phyloP scores from a whole-genome alignment of 352 stramenopile species.

The Pythium phragmiticola region DNA sequence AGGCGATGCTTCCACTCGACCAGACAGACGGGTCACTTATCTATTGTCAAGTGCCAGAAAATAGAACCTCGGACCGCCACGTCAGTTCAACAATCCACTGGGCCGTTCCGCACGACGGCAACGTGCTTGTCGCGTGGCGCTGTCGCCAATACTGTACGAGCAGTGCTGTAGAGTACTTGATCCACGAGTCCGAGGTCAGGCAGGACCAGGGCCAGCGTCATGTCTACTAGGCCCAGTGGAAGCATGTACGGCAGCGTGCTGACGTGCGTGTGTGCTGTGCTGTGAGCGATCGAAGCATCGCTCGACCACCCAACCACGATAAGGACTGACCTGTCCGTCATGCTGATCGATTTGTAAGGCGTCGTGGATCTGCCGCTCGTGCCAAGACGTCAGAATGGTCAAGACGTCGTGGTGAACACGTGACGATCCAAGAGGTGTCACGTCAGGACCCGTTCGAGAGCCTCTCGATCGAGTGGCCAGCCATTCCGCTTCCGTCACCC shows the following conservation, averaged over 20 bases:
- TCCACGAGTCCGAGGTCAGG: background rate
- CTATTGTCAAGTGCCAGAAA: too few relatives aligned
- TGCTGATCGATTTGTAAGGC: conserved; percentile 49
- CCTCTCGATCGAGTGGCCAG: conserved; percentile 51
- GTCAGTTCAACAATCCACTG: too few relatives aligned
- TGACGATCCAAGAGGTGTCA: conserved; percentile 35
- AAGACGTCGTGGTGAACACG: conserved; percentile 45
- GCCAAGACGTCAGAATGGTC: conserved; percentile 49
- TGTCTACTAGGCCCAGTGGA: conserved; percentile 45
- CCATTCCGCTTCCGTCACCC: conserved; percentile 37
- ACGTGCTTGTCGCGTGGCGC: too few relatives aligned
- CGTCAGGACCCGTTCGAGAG: conserved; percentile 48
- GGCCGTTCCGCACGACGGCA: too few relatives aligned
- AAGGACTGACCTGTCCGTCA: conserved; percentile 29
- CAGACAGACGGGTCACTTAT: too few relatives aligned
- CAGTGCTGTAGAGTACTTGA: conserved; percentile 17
- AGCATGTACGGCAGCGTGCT: conserved; percentile 42
- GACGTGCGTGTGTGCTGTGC: conserved; percentile 11
- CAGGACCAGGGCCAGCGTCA: conserved; percentile 28
- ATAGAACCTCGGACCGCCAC: too few relatives aligned
- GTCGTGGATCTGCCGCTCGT: conserved; percentile 39
- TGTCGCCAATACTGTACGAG: conserved; percentile 33
- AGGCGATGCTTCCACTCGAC: too few relatives aligned
- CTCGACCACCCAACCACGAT: too few relatives aligned
- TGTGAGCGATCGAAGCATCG: too few relatives aligned